Evolutionary conservation across 352 stramenopile species (phyloP).

Genomic region (Globisporangium barbulae): DNA sequence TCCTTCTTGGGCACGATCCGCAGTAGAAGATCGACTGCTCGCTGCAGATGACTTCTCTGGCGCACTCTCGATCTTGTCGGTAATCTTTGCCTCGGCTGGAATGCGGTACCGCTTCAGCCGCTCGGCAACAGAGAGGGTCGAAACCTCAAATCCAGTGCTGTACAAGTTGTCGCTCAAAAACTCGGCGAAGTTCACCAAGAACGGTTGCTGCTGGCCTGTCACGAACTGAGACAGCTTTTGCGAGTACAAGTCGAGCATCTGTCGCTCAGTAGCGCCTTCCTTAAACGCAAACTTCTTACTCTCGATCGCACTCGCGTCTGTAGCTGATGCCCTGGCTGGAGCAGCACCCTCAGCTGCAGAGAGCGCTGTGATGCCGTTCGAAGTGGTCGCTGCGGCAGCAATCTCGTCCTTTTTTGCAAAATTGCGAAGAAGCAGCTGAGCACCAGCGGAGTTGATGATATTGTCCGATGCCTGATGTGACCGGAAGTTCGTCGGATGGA

Average conservation of each 20-base stretch:
- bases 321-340: not conserved
- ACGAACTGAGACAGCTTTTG: constrained; percentile 60
- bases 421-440: constrained; percentile 42
- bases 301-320: not conserved
- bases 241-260: constrained; percentile 53
- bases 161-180: constrained; percentile 77
- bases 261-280: constrained; percentile 25
- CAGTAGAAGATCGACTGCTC: not conserved
- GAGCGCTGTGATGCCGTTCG: constrained; percentile 3
- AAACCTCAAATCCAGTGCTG: constrained; percentile 75
- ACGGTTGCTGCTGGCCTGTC: constrained; percentile 71
- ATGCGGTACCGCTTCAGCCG: constrained; percentile 53
- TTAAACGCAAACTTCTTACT: constrained; percentile 12
- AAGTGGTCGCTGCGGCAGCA: not conserved
- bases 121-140: constrained; percentile 58
- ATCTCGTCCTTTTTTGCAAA: constrained; percentile 12
- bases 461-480: constrained; percentile 86
- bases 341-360: not conserved
- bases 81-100: constrained; percentile 16
- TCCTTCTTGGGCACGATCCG: constrained; percentile 12
- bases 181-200: constrained; percentile 70
- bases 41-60: constrained; percentile 5
- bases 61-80: constrained; percentile 2
- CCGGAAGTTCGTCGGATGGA: constrained; percentile 81
- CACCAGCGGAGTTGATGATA: constrained; percentile 74